phyloP scores from a whole-genome alignment of 2,329 filamentous ascomycete genomes.

The Fusarium torreyae region DNA sequence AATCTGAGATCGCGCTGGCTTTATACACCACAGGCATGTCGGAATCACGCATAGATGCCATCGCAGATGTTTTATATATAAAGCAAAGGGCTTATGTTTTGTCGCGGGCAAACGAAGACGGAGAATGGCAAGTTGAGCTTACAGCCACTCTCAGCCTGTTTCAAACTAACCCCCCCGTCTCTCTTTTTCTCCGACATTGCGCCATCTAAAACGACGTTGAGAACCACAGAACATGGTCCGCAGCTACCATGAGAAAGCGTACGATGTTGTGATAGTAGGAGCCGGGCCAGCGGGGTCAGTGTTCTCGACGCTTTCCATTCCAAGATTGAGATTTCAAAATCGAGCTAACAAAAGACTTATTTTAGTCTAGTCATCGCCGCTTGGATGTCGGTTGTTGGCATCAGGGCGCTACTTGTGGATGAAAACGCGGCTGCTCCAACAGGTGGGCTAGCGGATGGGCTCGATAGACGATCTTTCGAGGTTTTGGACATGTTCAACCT shows the following conservation, averaged over 20 bases:
- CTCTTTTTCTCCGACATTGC: too few relatives aligned
- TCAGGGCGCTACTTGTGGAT: not conserved
- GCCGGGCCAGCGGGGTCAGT: not conserved
- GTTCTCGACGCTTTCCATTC: not conserved
- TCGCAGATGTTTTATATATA: too few relatives aligned
- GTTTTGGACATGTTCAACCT: constrained; percentile 4
- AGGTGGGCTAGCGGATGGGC: not conserved
- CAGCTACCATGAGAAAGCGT: not conserved
- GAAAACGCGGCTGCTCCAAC: not conserved
- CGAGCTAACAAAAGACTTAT: not conserved
- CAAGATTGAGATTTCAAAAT: not conserved
- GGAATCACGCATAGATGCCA: too few relatives aligned
- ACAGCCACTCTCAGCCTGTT: too few relatives aligned
- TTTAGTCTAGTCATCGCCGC: not conserved
- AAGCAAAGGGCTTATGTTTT: too few relatives aligned
- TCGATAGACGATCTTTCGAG: not conserved
- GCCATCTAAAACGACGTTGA: too few relatives aligned
- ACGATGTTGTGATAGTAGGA: constrained; percentile 2
- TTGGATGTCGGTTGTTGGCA: constrained; percentile 1
- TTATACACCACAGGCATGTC: too few relatives aligned
- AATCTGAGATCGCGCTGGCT: too few relatives aligned
- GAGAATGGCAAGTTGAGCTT: too few relatives aligned
- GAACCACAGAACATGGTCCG: not conserved
- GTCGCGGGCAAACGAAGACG: too few relatives aligned
- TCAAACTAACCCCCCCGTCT: too few relatives aligned